Evolutionary conservation across 169 alveolate species (phyloP).

Genomic region (Plasmodium billcollinsi): DNA sequence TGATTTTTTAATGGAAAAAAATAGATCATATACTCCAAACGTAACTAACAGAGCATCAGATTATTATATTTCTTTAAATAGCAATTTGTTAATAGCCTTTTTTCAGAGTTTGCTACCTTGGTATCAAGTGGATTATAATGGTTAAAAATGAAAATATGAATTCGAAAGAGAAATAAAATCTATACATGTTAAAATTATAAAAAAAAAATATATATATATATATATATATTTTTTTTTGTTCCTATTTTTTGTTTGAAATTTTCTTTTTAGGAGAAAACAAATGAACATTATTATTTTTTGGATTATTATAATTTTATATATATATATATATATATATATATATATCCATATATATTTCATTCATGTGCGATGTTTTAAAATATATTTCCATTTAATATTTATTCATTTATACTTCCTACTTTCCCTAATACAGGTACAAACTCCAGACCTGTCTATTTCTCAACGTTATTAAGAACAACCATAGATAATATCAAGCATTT

Average conservation of each 20-base stretch:
- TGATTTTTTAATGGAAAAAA: slow-evolving; percentile 63
- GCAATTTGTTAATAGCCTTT: slow-evolving; percentile 44
- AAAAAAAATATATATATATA: neutral
- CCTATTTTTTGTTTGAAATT: neutral
- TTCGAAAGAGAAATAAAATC: slow-evolving; percentile 9
- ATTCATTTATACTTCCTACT: slow-evolving; percentile 2
- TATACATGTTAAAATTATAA: neutral
- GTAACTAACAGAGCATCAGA: slow-evolving; percentile 1
- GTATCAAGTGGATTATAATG: slow-evolving; percentile 73
- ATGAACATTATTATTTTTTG: neutral
- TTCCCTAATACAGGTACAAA: slow-evolving; percentile 68
- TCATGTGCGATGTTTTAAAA: neutral
- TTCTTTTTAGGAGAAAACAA: no score
- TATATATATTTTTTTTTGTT: neutral
- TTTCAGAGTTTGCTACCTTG: slow-evolving; percentile 68
- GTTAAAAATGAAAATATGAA: neutral
- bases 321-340: neutral
- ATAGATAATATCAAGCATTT: slow-evolving; percentile 34
- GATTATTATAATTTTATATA: neutral
- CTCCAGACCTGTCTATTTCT: slow-evolving; percentile 67
- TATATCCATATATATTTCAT: neutral
- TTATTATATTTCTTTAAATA: slow-evolving; percentile 42
- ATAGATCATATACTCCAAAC: slow-evolving; percentile 20
- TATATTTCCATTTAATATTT: neutral
- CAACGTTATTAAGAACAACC: slow-evolving; percentile 30